Evolutionary conservation across 495 filamentous ascomycete species (phyloP).

Genomic region (Xylaria scruposa): DNA sequence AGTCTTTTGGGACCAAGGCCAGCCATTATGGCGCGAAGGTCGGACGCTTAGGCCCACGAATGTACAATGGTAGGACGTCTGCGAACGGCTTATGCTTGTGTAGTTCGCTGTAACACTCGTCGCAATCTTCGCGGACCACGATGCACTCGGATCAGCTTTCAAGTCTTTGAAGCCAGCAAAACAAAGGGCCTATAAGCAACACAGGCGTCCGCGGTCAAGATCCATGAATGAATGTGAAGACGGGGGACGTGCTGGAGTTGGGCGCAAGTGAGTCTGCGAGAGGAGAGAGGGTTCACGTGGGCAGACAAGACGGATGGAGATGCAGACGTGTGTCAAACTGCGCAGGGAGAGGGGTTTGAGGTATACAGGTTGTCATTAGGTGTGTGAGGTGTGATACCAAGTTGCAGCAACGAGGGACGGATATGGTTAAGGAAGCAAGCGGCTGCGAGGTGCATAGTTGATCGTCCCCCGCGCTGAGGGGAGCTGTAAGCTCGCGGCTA

Average conservation of each 20-base stretch:
- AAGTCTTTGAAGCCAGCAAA: not conserved
- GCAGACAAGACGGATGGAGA: conserved; percentile 17
- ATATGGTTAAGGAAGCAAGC: conserved; percentile 4
- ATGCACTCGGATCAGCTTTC: not conserved
- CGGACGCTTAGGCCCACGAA: conserved; percentile 4
- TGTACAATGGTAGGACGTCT: conserved; percentile 5
- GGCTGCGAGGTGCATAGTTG: not conserved
- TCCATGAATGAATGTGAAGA: conserved; percentile 22
- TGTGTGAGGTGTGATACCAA: conserved; percentile 13
- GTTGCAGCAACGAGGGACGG: conserved; percentile 5
- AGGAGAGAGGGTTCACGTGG: conserved; percentile 22
- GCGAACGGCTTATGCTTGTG: not conserved
- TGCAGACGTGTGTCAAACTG: conserved; percentile 13
- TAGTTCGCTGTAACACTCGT: not conserved
- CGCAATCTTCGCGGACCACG: not conserved
- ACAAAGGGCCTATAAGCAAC: conserved; percentile 22
- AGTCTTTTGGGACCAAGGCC: conserved; percentile 57
- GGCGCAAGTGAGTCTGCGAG: conserved; percentile 2
- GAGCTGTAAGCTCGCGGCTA: conserved; percentile 5
- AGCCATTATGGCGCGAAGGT: conserved; percentile 41
- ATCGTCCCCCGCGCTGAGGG: conserved; percentile 7
- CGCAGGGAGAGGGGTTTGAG: conserved; percentile 12
- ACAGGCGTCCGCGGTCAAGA: conserved; percentile 18
- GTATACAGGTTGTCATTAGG: conserved; percentile 17
- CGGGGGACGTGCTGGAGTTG: not conserved